phyloP scores from a whole-genome alignment of 768 basidiomycete genomes.

The Tulasnella sp. region DNA sequence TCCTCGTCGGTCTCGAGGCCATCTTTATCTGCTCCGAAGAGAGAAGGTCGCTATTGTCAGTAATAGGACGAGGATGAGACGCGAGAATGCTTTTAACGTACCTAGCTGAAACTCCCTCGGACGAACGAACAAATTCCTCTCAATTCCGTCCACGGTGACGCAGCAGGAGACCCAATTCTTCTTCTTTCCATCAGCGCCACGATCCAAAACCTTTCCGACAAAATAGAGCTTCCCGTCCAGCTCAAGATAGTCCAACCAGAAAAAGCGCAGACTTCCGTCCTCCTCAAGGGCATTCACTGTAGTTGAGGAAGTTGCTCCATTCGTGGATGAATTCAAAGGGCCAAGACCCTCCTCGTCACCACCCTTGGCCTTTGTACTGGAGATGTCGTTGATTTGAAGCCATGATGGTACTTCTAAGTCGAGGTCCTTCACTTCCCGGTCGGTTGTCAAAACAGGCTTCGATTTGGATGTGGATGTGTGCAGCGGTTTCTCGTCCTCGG shows the following conservation, averaged over 20 bases:
- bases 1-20: constrained; percentile 66
- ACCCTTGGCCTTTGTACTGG: constrained; percentile 35
- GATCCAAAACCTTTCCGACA: constrained; percentile 85
- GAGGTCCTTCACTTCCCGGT: constrained; percentile 5
- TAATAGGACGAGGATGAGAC: not conserved
- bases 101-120: constrained; percentile 61
- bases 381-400: constrained; percentile 48
- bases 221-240: constrained; percentile 77
- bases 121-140: constrained; percentile 86
- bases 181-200: constrained; percentile 41
- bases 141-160: constrained; percentile 71
- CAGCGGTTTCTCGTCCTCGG: constrained; percentile 10
- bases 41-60: not conserved
- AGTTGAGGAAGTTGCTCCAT: constrained; percentile 29
- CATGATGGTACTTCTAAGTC: constrained; percentile 4
- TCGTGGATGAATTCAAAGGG: constrained; percentile 32
- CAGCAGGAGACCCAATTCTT: constrained; percentile 71
- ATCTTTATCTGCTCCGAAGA: constrained; percentile 34
- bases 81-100: constrained; percentile 25
- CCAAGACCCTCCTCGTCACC: constrained; percentile 11
- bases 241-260: constrained; percentile 94
- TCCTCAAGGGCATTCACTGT: constrained; percentile 56
- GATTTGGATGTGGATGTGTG: not conserved
- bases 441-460: constrained; percentile 2
- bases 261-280: constrained; percentile 83